Base-by-base conservation (phyloP, 768 basidiomycete genomes). In the Chalciporus piperatus region DNA sequence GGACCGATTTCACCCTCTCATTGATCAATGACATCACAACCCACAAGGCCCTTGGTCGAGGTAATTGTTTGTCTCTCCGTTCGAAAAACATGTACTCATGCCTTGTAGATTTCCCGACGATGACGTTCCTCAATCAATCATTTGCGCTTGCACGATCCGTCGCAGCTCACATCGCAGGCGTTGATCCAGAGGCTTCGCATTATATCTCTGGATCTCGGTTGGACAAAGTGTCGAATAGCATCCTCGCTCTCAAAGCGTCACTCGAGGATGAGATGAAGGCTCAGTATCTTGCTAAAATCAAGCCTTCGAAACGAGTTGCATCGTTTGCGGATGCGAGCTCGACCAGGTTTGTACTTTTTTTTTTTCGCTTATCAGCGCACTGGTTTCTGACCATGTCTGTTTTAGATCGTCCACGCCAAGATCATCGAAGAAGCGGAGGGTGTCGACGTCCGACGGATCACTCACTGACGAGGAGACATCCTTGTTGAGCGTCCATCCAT, bases 61-160 rank as follows among this genome's bases (percentile, higher is more conserved):
- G 67, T 61, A 30, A 17, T 47, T 30, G 19, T 43, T 8, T 3
- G 11, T 14, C 37, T 27, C 32, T 35, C 42, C 37, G 12, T 12
- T 28, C 19, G 27, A 10, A 22, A 30, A 28, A 32, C 23, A 6
- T 45, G 10, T 23, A 41, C 37, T 55, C 38, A 56, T 41, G 17
- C 32, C 19, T 53, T 28, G 27, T 47, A 69, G 68, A 71, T 28
- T 69, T 69, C 49, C 70, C 68, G 3, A 67, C 74, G 7, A 64
- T 68, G 32, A 70, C 73, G 16, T 82, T 83, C 56, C 57, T 82
- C 17, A 75, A 78, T 23, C 77, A 80, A 38, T 60, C 82, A 4
- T 74, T 74, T 51, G 69, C 71, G 27, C 66, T 82, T 23, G 70
- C 66, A 10, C 68, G 71, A 54, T 65, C 66, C 17, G 65, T 72